phyloP scores from a whole-genome alignment of 371 early-diverging fungal species.

The Entomophthora muscae region DNA sequence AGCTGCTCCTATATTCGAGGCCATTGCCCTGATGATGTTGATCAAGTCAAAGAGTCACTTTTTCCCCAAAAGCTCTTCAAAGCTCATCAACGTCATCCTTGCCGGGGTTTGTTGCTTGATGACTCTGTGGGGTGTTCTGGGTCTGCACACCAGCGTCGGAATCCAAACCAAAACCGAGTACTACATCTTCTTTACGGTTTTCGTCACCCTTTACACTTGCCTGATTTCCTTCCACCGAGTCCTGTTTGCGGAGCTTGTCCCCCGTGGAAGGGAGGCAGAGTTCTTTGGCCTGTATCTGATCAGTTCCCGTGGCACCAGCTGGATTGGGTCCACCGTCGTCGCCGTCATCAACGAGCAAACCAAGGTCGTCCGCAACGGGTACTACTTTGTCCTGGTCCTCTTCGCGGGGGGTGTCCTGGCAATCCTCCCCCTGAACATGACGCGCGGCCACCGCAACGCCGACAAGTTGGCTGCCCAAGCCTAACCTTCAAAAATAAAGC shows the following conservation, averaged over 20 bases:
- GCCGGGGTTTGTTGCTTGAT: constrained; percentile 15
- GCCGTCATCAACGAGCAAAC: constrained; percentile 20
- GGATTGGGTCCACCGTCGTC: constrained; percentile 39
- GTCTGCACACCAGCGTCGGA: constrained; percentile 12
- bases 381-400: constrained; percentile 1
- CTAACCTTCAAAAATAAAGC: no score
- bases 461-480: background rate
- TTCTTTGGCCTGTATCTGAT: constrained; percentile 37
- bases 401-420: background rate
- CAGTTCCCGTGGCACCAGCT: constrained; percentile 36
- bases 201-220: background rate
- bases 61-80: background rate
- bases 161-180: constrained; percentile 1
- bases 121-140: constrained; percentile 11
- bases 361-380: background rate
- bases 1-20: constrained; percentile 24
- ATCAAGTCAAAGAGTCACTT: no score
- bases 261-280: constrained; percentile 27
- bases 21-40: constrained; percentile 16
- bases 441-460: background rate
- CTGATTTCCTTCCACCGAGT: constrained; percentile 7
- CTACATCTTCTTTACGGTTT: background rate
- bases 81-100: constrained; percentile 14
- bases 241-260: constrained; percentile 29
- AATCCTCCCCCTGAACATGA: background rate